These are phyloP conservation scores for Lodderomyces oxycetoniae DNA, from an alignment of 1,139 yeast genomes.

Conservation along the genomic window DNA sequence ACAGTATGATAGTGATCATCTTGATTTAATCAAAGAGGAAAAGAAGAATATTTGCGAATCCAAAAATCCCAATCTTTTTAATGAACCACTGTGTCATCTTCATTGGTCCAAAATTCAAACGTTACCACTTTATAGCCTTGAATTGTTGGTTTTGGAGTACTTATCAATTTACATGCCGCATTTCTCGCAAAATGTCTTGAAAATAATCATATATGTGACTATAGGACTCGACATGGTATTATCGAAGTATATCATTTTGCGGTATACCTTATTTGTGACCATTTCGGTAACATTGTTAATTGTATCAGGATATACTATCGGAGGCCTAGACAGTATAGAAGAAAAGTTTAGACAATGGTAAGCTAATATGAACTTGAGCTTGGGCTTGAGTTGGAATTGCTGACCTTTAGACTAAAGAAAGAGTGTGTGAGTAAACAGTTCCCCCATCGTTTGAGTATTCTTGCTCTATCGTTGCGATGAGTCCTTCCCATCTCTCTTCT, in stretches of 20 bases:
- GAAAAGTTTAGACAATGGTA: slow-evolving; percentile 7
- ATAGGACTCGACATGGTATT: slow-evolving; percentile 7
- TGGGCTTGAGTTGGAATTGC: no score
- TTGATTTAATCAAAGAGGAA: slow-evolving; percentile 11
- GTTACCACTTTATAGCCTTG: slow-evolving; percentile 9
- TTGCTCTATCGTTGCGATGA: no score
- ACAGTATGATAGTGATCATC: slow-evolving; percentile 11
- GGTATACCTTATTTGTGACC: slow-evolving; percentile 8
- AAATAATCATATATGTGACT: slow-evolving; percentile 7
- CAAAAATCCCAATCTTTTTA: no score
- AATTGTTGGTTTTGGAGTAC: slow-evolving; percentile 12
- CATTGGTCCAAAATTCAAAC: slow-evolving; percentile 1
- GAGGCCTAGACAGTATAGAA: slow-evolving; percentile 3
- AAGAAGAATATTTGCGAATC: no score
- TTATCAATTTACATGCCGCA: slow-evolving; percentile 10
- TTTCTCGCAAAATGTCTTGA: slow-evolving; percentile 8
- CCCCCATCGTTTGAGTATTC: no score
- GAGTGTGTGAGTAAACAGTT: no score
- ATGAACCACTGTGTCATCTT: not conserved
- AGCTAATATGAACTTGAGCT: no score
- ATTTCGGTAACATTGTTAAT: slow-evolving; percentile 8
- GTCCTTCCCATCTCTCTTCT: no score
- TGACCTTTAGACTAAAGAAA: no score
- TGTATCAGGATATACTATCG: slow-evolving; percentile 7
- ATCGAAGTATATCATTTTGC: slow-evolving; percentile 5